Percentiles rank a stretch among this genome's conserved stretches.
Evolutionary conservation across 2,329 filamentous ascomycete genomes (phyloP).

Genomic region (Myotisia sp.): DNA sequence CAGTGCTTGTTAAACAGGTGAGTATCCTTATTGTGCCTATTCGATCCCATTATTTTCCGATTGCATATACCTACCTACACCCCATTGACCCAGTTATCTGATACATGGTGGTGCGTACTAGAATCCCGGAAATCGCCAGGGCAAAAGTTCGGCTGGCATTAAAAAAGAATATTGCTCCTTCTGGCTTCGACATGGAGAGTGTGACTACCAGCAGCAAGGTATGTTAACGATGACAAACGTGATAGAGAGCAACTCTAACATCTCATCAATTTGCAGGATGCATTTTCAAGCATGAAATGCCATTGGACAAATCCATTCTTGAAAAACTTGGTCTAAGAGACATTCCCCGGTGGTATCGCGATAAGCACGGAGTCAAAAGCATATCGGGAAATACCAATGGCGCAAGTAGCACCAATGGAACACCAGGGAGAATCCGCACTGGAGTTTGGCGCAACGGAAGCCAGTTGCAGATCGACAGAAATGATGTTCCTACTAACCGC

Average conservation of each 20-base stretch:
- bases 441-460: constrained; percentile 1
- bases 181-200: constrained; percentile 76
- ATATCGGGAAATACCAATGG: background rate
- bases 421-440: too few relatives aligned
- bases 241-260: background rate
- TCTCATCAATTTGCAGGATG: constrained; percentile 42
- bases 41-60: background rate
- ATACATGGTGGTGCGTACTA: background rate
- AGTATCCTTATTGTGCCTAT: too few relatives aligned
- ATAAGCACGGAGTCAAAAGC: constrained; percentile 25
- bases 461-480: constrained; percentile 1
- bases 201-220: constrained; percentile 67
- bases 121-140: constrained; percentile 5
- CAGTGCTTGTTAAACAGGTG: background rate
- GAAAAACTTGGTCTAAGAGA: constrained; percentile 51
- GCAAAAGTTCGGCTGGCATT: constrained; percentile 2
- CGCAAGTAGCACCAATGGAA: too few relatives aligned
- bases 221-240: constrained; percentile 5
- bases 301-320: constrained; percentile 51
- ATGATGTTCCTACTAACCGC: background rate
- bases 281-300: constrained; percentile 85
- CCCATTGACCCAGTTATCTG: background rate
- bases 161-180: constrained; percentile 40
- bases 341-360: constrained; percentile 43
- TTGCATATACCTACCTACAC: background rate